Base-by-base conservation (phyloP, 139 green algal genomes). In the Ettlia oleoabundans region DNA sequence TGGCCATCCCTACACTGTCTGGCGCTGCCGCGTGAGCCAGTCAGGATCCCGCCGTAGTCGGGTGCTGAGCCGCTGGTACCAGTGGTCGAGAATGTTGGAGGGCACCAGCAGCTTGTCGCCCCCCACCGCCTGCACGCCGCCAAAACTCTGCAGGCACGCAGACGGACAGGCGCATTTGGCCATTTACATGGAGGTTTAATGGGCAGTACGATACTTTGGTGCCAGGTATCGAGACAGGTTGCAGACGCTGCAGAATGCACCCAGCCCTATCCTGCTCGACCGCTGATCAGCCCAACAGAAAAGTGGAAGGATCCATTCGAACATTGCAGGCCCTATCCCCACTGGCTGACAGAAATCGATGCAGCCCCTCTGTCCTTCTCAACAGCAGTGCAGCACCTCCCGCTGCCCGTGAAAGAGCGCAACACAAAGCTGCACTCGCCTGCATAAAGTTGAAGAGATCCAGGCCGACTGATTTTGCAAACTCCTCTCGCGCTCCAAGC, bases 371-470 rank as follows among this genome's bases (percentile, higher is more conserved):
- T n/a, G n/a, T n/a, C n/a, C n/a, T n/a, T n/a, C n/a, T n/a, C n/a
- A n/a, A n/a, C n/a, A n/a, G n/a, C n/a, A n/a, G n/a, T n/a, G n/a
- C n/a, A n/a, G n/a, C n/a, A n/a, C n/a, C n/a, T n/a, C n/a, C n/a
- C n/a, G n/a, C n/a, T n/a, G 47, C 47, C 47, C 47, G 13, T 10
- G 10, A 24, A 58, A 58, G 47, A 58, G 47, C 47, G 10, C 13
- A 10, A 10, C 47, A 24, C 10, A 58, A 10, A 24, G 47, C 13
- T 15, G 10, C 47, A 15, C 73, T 75, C 32, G 78, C 63, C 63
- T 86, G 81, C 87, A 91, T 91, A 63, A 81, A 91, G 22, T 82
- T 78, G 72, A 86, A 90, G 32, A 90, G 73, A 82, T 90, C 75
- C 51, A 79, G 51, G 1, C 72, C 72, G 6, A 85, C 81, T 18